phyloP scores from a whole-genome alignment of 2,329 filamentous ascomycete species.

The Aspergillus niger region DNA sequence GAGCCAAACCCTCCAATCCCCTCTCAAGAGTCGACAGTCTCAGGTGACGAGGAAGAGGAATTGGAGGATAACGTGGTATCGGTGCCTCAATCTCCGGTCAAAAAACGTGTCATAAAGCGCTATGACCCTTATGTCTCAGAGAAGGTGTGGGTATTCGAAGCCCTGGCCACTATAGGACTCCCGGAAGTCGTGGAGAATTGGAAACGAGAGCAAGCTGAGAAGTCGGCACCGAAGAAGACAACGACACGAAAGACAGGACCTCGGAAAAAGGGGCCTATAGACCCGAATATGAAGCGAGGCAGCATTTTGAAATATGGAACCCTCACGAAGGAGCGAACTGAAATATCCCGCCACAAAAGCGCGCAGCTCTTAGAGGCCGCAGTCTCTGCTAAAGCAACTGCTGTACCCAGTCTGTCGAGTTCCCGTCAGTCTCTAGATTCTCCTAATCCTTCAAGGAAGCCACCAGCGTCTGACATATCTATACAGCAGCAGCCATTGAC shows the following conservation, averaged over 20 bases:
- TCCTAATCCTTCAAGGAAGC: slow-evolving; percentile 10
- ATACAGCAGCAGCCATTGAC: slow-evolving; percentile 13
- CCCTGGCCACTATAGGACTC: slow-evolving; percentile 64
- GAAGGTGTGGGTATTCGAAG: slow-evolving; percentile 69
- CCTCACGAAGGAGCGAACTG: slow-evolving; percentile 38
- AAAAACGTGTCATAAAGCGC: slow-evolving; percentile 36
- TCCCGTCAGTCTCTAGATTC: slow-evolving; percentile 8
- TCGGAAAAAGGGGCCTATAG: slow-evolving; percentile 42
- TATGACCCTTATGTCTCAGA: slow-evolving; percentile 68
- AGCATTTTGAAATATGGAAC: slow-evolving; percentile 46
- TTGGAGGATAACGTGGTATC: slow-evolving; percentile 27
- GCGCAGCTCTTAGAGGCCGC: slow-evolving; percentile 34
- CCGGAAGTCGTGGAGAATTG: slow-evolving; percentile 67
- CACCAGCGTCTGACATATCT: slow-evolving; percentile 20
- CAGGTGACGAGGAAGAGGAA: slow-evolving; percentile 38
- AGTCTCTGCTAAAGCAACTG: slow-evolving; percentile 17
- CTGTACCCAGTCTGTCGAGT: slow-evolving; percentile 18
- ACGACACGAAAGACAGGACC: slow-evolving; percentile 29
- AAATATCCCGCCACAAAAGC: slow-evolving; percentile 32
- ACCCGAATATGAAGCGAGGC: slow-evolving; percentile 44
- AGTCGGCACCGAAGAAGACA: slow-evolving; percentile 34
- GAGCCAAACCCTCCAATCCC: slow-evolving; percentile 60
- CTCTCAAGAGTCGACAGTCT: slow-evolving; percentile 31
- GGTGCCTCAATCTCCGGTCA: slow-evolving; percentile 25
- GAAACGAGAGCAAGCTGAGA: slow-evolving; percentile 49